Conservation (phyloP, 345 rosid genomes). For the Lumnitzera racemosa region DNA sequence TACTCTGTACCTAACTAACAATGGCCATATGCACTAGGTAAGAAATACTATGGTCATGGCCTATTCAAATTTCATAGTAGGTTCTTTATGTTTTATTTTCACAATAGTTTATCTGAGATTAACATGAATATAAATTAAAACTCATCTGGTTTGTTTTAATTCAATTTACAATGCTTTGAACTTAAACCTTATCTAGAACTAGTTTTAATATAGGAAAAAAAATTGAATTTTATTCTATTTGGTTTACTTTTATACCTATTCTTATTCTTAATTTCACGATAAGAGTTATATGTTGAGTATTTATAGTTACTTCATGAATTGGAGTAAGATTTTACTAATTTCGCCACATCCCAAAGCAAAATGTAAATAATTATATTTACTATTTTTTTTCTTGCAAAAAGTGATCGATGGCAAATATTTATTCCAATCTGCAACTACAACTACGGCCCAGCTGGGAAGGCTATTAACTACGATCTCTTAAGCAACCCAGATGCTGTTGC, state of each 20-base stretch:
- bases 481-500: constrained; percentile 9
- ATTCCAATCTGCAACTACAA: constrained; percentile 10
- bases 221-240: too few species aligned
- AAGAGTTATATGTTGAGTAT: too few species aligned
- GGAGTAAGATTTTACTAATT: too few species aligned
- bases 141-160: background rate
- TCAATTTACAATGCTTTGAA: background rate
- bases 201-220: too few species aligned
- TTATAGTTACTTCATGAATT: too few species aligned
- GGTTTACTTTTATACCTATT: too few species aligned
- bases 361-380: too few species aligned
- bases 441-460: constrained; percentile 14
- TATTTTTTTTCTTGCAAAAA: too few species aligned
- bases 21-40: constrained; percentile 14
- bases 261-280: too few species aligned
- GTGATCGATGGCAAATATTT: too few species aligned
- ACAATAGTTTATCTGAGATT: background rate
- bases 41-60: constrained; percentile 14
- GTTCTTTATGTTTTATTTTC: background rate
- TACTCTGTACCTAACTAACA: constrained; percentile 12
- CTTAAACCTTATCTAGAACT: too few species aligned
- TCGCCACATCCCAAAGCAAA: too few species aligned
- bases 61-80: constrained; percentile 17
- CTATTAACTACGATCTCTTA: constrained; percentile 7
- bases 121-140: background rate